Evolutionary conservation across 805 yeast species (phyloP), one percentile per base, ranked within the genome.

Genomic region (Yarrowia deformans): DNA sequence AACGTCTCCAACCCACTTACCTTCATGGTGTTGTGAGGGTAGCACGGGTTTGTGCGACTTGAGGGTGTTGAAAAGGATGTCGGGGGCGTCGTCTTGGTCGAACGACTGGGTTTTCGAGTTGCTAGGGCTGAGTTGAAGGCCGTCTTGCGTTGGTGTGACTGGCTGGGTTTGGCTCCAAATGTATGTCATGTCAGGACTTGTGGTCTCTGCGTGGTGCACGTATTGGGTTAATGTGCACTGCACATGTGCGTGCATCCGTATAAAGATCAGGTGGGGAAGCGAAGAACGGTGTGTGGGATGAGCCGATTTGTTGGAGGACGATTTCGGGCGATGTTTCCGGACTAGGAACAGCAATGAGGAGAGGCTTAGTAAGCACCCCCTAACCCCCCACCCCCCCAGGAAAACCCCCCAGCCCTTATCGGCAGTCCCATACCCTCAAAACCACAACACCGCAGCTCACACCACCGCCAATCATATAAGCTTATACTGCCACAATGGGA

Each of bases 401-500:
- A 23, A 23, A 2, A 23, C 6, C 18, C 43, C 43, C 43, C 5
- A 40, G 8, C 19, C 18, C 54, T 32, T 49, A 49, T 49, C 54
- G n/a, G 35, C 52, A 23, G 8, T 0, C 7, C 8, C n/a, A 23
- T 23, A 48, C 13, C 54, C 8, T 39, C n/a, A n/a, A n/a, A n/a
- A n/a, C n/a, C n/a, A n/a, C n/a, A n/a, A n/a, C n/a, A n/a, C n/a
- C n/a, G n/a, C n/a, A n/a, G n/a, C n/a, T n/a, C n/a, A n/a, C n/a
- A n/a, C n/a, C n/a, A n/a, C n/a, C n/a, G n/a, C n/a, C 68, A 64
- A 64, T 50, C 68, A 64, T 35, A 64, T 29, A 64, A 29, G 45
- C 58, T 49, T 35, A 50, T 32, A 8, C 48, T 49, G 50, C 66
- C 70, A 46, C 70, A 63, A 70, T 43, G 63, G 63, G 63, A 69